Evolutionary conservation across 805 yeast species (phyloP).

Genomic region (Cyberlindnera euphorbiae): DNA sequence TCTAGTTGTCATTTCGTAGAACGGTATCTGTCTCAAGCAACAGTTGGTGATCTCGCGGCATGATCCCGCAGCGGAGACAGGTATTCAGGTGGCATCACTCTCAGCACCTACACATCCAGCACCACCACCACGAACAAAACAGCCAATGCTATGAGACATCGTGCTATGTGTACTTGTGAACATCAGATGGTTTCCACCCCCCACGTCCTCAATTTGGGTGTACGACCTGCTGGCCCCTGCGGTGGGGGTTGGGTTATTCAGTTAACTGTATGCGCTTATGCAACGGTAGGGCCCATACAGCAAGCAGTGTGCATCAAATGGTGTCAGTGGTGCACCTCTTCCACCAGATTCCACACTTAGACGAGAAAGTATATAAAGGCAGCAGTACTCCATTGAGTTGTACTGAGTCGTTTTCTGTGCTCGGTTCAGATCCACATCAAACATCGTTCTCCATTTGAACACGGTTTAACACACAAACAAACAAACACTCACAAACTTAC

Average conservation of each 20-base stretch:
- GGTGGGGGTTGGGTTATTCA: conserved; percentile 2
- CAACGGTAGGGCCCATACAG: conserved; percentile 13
- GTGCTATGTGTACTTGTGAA: too few relatives aligned
- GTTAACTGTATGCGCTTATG: conserved; percentile 17
- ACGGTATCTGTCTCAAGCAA: too few relatives aligned
- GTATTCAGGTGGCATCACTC: too few relatives aligned
- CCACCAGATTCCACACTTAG: neutral
- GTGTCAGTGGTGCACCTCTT: conserved; percentile 5
- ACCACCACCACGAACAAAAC: too few relatives aligned
- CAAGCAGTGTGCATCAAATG: conserved; percentile 16
- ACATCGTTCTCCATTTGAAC: neutral
- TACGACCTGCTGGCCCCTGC: too few relatives aligned
- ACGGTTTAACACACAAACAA: conserved; percentile 4
- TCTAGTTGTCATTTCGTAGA: too few relatives aligned
- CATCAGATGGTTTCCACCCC: too few relatives aligned
- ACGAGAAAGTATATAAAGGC: conserved; percentile 1
- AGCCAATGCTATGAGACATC: too few relatives aligned
- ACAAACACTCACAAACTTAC: conserved; percentile 6
- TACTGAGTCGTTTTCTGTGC: neutral
- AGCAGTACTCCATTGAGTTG: neutral
- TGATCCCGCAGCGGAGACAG: too few relatives aligned
- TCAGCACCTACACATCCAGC: too few relatives aligned
- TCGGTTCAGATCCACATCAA: neutral
- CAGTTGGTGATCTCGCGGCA: too few relatives aligned
- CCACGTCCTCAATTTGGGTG: too few relatives aligned